Evolutionary conservation across 2,329 filamentous ascomycete species (phyloP), one percentile per base, ranked within the genome.

Genomic region (Colletotrichum phormii): DNA sequence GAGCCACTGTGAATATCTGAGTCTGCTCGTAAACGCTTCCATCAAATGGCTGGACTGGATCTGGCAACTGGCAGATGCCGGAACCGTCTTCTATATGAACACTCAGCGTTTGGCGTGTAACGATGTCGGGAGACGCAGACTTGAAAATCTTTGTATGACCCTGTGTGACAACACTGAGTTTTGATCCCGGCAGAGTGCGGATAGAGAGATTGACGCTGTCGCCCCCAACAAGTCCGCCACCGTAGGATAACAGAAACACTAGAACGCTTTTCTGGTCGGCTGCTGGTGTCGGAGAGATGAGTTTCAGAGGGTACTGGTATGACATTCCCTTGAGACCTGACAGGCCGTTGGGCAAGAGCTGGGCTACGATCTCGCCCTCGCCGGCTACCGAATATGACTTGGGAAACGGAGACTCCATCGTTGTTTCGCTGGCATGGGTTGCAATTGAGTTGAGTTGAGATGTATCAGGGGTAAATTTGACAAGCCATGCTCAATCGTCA

Each of bases 101-200:
- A 13, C 83, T 80, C 71, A 93, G 81, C 1, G 80, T 84, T 81
- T 93, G 92, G 24, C 86, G 85, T 1, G 91, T 93, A 58, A 89
- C 80, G 13, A 89, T 81, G 54, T 88, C 84, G 46, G 83, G 83
- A 67, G 86, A 84, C 60, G 89, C 82, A 0, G 95, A 93, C 80
- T 97, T 97, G 89, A 98, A 98, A 77, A 99, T 91, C 84, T 98
- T 99, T 73, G 97, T 98, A 83, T 95, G 95, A 64, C 96, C 96
- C 85, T 92, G 90, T 0, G 90, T 92, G 72, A 90, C 89, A 46
- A 92, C 83, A 77, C 87, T 90, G 66, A 98, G 89, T 73, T 91
- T 92, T 5, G 94, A 92, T 2, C 85, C 83, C 3, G 86, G 77
- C 12, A 90, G 89, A 60, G 98, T 86, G 11, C 88, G 87, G 74